These are phyloP conservation scores for Neopestalotiopsis rosae DNA, from an alignment of 2,329 filamentous ascomycete species.

Conservation along the genomic window DNA sequence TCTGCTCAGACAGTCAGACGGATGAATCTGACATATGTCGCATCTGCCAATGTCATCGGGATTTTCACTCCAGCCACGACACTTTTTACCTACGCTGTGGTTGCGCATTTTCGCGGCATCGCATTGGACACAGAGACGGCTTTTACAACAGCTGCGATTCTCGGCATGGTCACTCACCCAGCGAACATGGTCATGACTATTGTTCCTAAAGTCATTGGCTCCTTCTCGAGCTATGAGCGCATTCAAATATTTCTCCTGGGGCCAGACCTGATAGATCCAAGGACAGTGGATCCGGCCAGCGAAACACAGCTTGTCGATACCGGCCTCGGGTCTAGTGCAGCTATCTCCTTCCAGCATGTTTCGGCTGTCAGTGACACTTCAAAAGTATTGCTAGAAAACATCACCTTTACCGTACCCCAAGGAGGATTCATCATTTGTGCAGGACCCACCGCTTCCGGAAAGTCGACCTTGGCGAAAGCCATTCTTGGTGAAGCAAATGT, in stretches of 20 bases:
- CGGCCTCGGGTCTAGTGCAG: not conserved
- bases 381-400: conserved; percentile 17
- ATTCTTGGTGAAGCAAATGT: conserved; percentile 28
- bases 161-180: conserved; percentile 45
- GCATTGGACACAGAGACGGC: conserved; percentile 41
- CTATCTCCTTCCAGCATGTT: not conserved
- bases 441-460: conserved; percentile 34
- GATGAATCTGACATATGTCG: conserved; percentile 47
- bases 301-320: not conserved
- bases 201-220: conserved; percentile 38
- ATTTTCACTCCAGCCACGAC: conserved; percentile 47
- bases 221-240: conserved; percentile 41
- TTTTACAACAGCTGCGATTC: conserved; percentile 45
- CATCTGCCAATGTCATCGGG: conserved; percentile 46
- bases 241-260: conserved; percentile 42
- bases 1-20: conserved; percentile 40
- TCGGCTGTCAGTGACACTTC: not conserved
- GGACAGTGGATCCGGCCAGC: not conserved
- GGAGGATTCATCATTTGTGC: conserved; percentile 32
- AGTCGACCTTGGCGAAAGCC: conserved; percentile 29
- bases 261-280: not conserved
- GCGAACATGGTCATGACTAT: conserved; percentile 51
- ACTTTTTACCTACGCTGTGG: conserved; percentile 39
- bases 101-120: conserved; percentile 27
- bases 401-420: conserved; percentile 29